Evolutionary conservation across 2,329 filamentous ascomycete species (phyloP).

Genomic region (Pseudohalonectria lignicola): DNA sequence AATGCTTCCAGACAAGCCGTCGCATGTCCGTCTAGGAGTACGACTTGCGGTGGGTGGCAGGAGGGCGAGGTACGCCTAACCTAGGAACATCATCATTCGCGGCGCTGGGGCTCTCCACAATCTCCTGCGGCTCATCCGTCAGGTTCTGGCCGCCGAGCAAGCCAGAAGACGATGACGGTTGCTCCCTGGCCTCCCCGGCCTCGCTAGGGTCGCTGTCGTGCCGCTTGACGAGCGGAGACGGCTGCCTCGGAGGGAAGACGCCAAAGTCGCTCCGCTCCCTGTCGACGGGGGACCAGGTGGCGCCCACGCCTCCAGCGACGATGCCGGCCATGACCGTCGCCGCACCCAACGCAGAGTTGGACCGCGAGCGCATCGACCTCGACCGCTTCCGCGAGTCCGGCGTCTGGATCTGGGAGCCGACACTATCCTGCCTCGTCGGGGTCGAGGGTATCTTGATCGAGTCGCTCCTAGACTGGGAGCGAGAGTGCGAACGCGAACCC

Average conservation of each 20-base stretch:
- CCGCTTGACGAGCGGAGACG: constrained; percentile 16
- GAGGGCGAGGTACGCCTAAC: too few species aligned
- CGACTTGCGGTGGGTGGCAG: too few species aligned
- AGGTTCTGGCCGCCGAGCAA: constrained; percentile 10
- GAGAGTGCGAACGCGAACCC: constrained; percentile 48
- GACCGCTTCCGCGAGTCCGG: constrained; percentile 55
- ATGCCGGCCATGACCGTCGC: constrained; percentile 77
- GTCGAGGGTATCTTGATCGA: constrained; percentile 41
- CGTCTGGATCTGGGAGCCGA: constrained; percentile 32
- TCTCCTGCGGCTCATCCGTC: constrained; percentile 24
- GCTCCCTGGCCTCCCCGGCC: not conserved
- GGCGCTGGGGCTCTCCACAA: constrained; percentile 16
- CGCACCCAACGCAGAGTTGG: constrained; percentile 62
- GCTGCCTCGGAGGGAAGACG: constrained; percentile 18
- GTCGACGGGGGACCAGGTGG: constrained; percentile 65
- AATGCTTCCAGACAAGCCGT: too few species aligned
- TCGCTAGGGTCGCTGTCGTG: constrained; percentile 13
- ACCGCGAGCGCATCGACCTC: constrained; percentile 53
- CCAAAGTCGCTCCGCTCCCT: constrained; percentile 24
- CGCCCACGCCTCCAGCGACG: constrained; percentile 64
- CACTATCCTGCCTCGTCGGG: constrained; percentile 46
- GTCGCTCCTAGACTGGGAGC: constrained; percentile 48
- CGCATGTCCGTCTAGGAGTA: too few species aligned
- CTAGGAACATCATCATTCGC: too few species aligned
- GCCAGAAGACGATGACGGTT: constrained; percentile 1